Evolutionary conservation across 1,139 yeast genomes (phyloP), one percentile per base, ranked within the genome.

Genomic region (Magnusiomyces sp.): DNA sequence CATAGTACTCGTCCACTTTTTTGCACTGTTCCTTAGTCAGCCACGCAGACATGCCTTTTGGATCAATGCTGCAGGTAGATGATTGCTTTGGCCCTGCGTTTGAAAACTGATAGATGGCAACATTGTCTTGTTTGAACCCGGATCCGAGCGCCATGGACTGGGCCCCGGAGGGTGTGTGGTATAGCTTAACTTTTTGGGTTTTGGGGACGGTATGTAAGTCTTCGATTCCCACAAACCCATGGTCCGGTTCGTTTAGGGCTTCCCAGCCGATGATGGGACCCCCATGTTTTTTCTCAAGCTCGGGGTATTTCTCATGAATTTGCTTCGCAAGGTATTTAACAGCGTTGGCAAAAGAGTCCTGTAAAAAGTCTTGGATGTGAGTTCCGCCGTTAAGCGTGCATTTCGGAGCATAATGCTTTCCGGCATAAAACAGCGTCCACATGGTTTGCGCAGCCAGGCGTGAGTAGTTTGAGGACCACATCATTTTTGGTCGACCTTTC

Each of bases 401-500:
- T 49, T 82, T 75, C 1, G 89, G 97, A 53, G 74, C 89, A 72
- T 70, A 81, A 67, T 55, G 70, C 63, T 70, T 74, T 1, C 97
- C 97, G 1, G 83, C 81, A 64, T 84, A 89, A 61, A 89, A 88
- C 57, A 86, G 64, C 0, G 95, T 85, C 65, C 87, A 88, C 95
- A 89, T 85, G 10, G 85, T 81, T 57, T 80, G 76, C 19, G 85
- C 73, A 0, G 88, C 95, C 50, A 89, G 70, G 23, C 94, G 71
- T 55, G 73, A 76, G 62, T 87, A 87, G 65, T 89, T 89, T 2
- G 95, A 80, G 0, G 95, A 80, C 97, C 97, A 89, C 38, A 87
- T 72, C 97, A 89, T 89, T 61, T 86, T 65, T 43, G 57, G 55
- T 46, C 57, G 49, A 11, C 58, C 83, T 2, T 86, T 85, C 11